Percentiles rank a stretch among this genome's conserved stretches.
Conservation (phyloP, 2,329 filamentous ascomycete species). For the Chaetomiaceae sp. region DNA sequence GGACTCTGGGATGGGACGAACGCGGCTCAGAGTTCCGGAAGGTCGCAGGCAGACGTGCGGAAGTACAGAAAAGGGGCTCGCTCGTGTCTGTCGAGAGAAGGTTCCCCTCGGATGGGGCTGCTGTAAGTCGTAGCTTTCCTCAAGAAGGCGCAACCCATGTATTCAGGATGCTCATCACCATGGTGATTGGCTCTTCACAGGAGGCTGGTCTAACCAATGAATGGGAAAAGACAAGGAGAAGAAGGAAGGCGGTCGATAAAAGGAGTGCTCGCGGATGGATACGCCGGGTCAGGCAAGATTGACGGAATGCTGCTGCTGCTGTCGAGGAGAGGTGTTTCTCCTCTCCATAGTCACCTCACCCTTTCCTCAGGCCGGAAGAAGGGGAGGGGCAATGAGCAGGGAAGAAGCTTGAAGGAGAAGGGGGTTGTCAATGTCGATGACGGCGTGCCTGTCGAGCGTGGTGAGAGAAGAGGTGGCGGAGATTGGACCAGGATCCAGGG, state of each 20-base stretch:
- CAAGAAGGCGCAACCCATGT: slow-evolving; percentile 40
- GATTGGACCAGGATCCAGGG: slow-evolving; percentile 20
- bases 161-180: slow-evolving; percentile 37
- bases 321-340: slow-evolving; percentile 33
- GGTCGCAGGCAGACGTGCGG: neutral
- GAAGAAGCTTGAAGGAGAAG: slow-evolving; percentile 21
- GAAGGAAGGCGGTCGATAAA: slow-evolving; percentile 28
- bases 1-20: slow-evolving; percentile 7
- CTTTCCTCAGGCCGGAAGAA: slow-evolving; percentile 33
- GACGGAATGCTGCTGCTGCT: slow-evolving; percentile 36
- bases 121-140: slow-evolving; percentile 25
- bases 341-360: slow-evolving; percentile 39
- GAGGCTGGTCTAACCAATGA: slow-evolving; percentile 39
- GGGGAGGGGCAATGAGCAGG: slow-evolving; percentile 15
- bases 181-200: slow-evolving; percentile 44
- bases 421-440: slow-evolving; percentile 21
- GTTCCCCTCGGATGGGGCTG: slow-evolving; percentile 23
- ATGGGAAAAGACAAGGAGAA: slow-evolving; percentile 30
- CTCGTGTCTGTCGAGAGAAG: slow-evolving; percentile 30
- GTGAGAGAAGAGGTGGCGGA: slow-evolving; percentile 18
- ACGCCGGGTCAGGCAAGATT: slow-evolving; percentile 38
- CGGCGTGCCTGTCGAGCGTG: slow-evolving; percentile 17
- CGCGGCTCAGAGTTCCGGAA: slow-evolving; percentile 4
- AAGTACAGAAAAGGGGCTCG: slow-evolving; percentile 29
- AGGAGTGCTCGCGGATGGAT: slow-evolving; percentile 32